Evolutionary conservation across 176 grass and related monocot species (phyloP).

Genomic region (Lolium multiflorum): DNA sequence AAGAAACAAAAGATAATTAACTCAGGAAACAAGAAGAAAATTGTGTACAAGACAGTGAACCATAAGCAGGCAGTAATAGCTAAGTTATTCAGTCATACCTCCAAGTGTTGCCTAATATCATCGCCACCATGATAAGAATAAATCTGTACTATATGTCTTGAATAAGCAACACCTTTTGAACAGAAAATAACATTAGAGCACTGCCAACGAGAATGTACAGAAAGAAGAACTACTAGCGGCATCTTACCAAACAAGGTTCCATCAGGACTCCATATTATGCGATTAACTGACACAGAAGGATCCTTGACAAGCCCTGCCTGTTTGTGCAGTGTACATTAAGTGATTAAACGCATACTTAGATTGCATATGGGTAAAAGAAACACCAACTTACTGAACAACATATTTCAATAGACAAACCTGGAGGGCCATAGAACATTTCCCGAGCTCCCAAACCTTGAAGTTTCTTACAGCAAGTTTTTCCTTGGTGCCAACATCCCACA

Average conservation of each 20-base stretch:
- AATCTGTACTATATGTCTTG: conserved; percentile 97
- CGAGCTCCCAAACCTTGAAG: conserved; percentile 98
- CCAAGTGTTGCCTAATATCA: conserved; percentile 94
- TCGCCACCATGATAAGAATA: conserved; percentile 86
- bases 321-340: conserved; percentile 20
- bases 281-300: conserved; percentile 87
- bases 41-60: conserved; percentile 35
- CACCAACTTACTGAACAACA: conserved; percentile 30
- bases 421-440: conserved; percentile 72
- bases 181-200: conserved; percentile 34
- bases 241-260: conserved; percentile 93
- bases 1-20: conserved; percentile 47
- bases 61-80: conserved; percentile 27
- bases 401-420: conserved; percentile 69
- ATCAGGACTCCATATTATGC: conserved; percentile 96
- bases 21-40: conserved; percentile 10
- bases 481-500: conserved; percentile 98
- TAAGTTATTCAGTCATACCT: conserved; percentile 57
- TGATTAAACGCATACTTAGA: conserved; percentile 20
- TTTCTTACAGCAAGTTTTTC: conserved; percentile 78
- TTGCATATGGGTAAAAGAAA: conserved; percentile 14
- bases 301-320: conserved; percentile 93
- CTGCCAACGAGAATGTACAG: conserved; percentile 26
- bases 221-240: not conserved
- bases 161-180: conserved; percentile 93